Base-by-base conservation (phyloP, 495 filamentous ascomycete species). In the Trichodelitschia bisporula region DNA sequence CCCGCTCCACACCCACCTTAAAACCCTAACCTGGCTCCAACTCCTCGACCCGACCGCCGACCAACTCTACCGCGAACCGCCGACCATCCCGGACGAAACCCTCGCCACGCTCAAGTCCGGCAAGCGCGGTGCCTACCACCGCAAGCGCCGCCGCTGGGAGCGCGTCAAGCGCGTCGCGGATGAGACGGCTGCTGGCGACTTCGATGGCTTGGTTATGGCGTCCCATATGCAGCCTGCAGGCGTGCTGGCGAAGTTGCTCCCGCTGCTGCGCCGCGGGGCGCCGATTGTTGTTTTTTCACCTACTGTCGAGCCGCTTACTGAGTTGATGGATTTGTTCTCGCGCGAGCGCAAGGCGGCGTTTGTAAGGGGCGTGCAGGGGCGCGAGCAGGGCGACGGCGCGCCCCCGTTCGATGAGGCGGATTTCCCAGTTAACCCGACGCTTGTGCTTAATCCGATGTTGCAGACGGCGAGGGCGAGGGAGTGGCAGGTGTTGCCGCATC, bases 401-500 rank as follows among this genome's bases (percentile, higher is more conserved):
- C 28, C 29, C 31, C 19, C 16, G n/a, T 15, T 15, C 30, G 4
- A 23, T 6, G 15, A 13, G 0, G 8, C 14, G 14, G 70, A 79
- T 32, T 92, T 90, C 49, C 66, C 72, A 0, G 44, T 90, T 4
- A 76, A 95, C 40, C 86, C 86, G 4, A 73, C 77, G 6, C 49
- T 86, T 15, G 38, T 97, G 11, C 59, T 95, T 8, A 74, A 71
- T 1, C 69, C 79, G 6, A 69, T 64, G 20, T 55, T 97, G 29
- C 79, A 95, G 45, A 79, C 68, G 4, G 68, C 66, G 9, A 59
- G 75, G 9, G 66, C 69, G 12, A 62, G 76, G 30, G 56, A 59
- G 18, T 95, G 76, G 74, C 86, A 97, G 55, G 82, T 91, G 1
- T 52, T 95, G 18, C 89, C 86, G 0, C 79, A 82, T 2, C 57